phyloP scores from a whole-genome alignment of 2,329 filamentous ascomycete genomes.

The Aspergillus amoenus region DNA sequence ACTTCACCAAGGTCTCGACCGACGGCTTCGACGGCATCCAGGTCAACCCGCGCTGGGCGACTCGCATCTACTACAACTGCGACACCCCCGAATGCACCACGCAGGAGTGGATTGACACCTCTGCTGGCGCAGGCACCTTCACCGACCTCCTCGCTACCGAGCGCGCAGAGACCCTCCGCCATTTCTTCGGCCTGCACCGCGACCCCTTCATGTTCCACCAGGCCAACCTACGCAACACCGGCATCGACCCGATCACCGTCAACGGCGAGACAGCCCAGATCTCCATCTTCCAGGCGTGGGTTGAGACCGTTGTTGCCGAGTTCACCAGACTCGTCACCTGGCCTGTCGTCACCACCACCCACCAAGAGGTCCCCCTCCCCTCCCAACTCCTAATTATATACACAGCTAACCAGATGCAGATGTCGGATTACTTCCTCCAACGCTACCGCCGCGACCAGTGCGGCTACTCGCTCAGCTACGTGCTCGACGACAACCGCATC shows the following conservation, averaged over 20 bases:
- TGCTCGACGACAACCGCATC: slow-evolving; percentile 46
- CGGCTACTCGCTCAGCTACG: slow-evolving; percentile 50
- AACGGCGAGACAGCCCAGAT: slow-evolving; percentile 49
- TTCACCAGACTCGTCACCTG: slow-evolving; percentile 54
- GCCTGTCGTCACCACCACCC: slow-evolving; percentile 57
- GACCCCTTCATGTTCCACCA: slow-evolving; percentile 66
- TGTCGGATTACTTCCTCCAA: slow-evolving; percentile 52
- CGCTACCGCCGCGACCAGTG: slow-evolving; percentile 57
- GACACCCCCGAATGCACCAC: slow-evolving; percentile 57
- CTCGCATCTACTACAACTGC: slow-evolving; percentile 66
- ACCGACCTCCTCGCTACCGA: slow-evolving; percentile 53
- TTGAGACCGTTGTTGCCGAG: slow-evolving; percentile 55
- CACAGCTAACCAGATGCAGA: slow-evolving; percentile 26
- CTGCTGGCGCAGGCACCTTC: slow-evolving; percentile 55
- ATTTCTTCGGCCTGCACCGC: slow-evolving; percentile 57
- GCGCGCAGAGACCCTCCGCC: slow-evolving; percentile 54
- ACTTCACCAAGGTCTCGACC: slow-evolving; percentile 50
- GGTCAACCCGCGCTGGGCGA: slow-evolving; percentile 61
- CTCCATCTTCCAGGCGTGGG: slow-evolving; percentile 59
- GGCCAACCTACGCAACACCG: slow-evolving; percentile 57
- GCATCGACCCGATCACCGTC: slow-evolving; percentile 48
- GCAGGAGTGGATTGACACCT: slow-evolving; percentile 62
- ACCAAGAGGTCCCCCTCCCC: slow-evolving; percentile 49
- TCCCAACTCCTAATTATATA: background rate
- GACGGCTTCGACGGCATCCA: slow-evolving; percentile 59